These are phyloP conservation scores for Fagopyrum esculentum DNA, from an alignment of 148 eudicot species.

Conservation along the genomic window DNA sequence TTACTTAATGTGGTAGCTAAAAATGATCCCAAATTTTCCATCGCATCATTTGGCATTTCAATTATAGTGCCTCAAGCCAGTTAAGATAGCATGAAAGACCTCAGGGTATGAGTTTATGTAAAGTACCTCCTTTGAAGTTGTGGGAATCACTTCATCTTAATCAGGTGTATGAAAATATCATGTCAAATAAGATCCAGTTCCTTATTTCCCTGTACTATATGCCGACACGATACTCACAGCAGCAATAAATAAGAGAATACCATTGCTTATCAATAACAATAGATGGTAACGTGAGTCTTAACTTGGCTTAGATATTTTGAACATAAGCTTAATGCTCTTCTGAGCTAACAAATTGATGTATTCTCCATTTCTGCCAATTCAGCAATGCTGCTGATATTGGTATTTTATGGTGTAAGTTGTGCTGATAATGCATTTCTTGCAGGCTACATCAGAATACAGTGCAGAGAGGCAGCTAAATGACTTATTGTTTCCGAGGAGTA, in stretches of 20 bases:
- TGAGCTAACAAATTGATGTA: not conserved
- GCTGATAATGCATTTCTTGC: slow-evolving; percentile 17
- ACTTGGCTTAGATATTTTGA: not conserved
- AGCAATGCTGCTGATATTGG: not conserved
- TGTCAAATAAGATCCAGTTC: not conserved
- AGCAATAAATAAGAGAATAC: not conserved
- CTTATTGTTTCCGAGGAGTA: slow-evolving; percentile 69
- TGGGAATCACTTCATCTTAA: not conserved
- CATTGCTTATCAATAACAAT: not conserved
- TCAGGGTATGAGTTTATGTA: not conserved
- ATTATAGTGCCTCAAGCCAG: not conserved
- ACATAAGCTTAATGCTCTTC: not conserved
- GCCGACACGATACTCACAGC: too few species aligned
- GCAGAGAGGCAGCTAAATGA: slow-evolving; percentile 90
- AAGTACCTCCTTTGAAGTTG: not conserved
- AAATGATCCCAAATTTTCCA: not conserved
- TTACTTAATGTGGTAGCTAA: not conserved
- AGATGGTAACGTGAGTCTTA: not conserved
- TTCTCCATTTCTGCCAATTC: not conserved
- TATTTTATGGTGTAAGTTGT: not conserved
- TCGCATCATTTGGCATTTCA: not conserved
- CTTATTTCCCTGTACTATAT: not conserved
- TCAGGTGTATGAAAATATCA: not conserved
- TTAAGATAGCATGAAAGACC: not conserved
- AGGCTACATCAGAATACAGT: slow-evolving; percentile 95